phyloP scores from a whole-genome alignment of 2,329 filamentous ascomycete species.

The Aspergillus japonicus region DNA sequence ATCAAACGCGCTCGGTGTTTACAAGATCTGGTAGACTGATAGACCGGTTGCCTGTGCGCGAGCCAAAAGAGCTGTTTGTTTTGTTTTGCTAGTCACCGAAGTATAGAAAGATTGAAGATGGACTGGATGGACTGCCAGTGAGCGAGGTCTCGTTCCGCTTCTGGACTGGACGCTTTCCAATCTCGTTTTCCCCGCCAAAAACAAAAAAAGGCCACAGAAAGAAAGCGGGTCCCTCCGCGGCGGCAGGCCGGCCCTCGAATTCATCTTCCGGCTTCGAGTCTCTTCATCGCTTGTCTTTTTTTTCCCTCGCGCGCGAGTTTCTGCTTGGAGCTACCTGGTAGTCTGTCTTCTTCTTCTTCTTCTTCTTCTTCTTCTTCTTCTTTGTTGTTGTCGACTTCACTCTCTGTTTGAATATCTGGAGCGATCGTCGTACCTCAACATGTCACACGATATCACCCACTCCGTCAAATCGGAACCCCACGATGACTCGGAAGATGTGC shows the following conservation, averaged over 20 bases:
- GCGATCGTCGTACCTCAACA: neutral
- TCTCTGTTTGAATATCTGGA: neutral
- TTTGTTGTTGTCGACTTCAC: neutral
- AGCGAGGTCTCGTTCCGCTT: constrained; percentile 1
- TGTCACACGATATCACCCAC: neutral
- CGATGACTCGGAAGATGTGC: constrained; percentile 20
- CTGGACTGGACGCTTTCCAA: neutral
- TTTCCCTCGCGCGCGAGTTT: neutral
- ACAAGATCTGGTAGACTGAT: too few relatives aligned
- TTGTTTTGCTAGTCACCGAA: neutral
- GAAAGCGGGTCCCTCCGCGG: neutral
- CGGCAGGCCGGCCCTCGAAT: too few relatives aligned
- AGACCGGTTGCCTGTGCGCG: too few relatives aligned
- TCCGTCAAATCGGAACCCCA: constrained; percentile 2
- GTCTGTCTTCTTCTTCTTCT: neutral
- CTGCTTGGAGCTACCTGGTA: neutral
- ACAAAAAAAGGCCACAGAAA: neutral
- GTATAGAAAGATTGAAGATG: neutral
- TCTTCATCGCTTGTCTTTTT: neutral
- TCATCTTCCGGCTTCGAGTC: neutral
- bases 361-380: too few relatives aligned
- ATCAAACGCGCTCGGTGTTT: too few relatives aligned
- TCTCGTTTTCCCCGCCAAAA: constrained; percentile 8
- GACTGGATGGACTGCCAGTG: too few relatives aligned
- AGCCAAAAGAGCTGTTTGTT: too few relatives aligned